phyloP scores from a whole-genome alignment of 768 basidiomycete genomes.

The Fistulinella prunicolor region DNA sequence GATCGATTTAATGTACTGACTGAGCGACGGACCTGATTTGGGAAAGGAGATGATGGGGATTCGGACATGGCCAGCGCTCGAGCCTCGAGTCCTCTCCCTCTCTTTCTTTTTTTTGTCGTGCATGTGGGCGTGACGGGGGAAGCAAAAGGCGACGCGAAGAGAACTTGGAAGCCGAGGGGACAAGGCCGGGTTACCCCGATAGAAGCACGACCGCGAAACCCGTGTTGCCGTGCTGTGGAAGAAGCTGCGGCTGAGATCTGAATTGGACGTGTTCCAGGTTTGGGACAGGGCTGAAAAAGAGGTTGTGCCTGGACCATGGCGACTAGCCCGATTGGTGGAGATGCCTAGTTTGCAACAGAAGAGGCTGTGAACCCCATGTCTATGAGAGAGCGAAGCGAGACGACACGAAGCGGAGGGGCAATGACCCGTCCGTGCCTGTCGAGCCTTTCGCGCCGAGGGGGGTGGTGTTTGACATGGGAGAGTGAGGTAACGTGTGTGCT shows the following conservation, averaged over 20 bases:
- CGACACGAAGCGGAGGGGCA: no score
- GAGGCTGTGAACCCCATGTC: no score
- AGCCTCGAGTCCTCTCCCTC: no score
- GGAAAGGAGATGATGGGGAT: no score
- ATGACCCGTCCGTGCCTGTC: background rate
- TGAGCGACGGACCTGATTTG: no score
- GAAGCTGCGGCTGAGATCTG: constrained; percentile 1
- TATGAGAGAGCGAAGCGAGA: no score
- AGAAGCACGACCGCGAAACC: background rate
- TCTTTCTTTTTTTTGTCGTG: no score
- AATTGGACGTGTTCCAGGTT: background rate
- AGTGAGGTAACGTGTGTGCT: background rate
- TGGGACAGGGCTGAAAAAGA: background rate
- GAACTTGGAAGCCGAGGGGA: background rate
- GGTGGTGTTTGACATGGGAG: background rate
- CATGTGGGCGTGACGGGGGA: no score
- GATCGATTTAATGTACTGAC: no score
- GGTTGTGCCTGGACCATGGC: background rate
- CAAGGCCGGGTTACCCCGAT: constrained; percentile 7
- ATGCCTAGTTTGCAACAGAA: no score
- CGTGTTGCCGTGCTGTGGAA: constrained; percentile 4
- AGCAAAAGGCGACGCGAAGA: background rate
- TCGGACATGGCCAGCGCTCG: no score
- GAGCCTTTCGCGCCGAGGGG: background rate
- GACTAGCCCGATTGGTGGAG: background rate